Evolutionary conservation across 768 basidiomycete genomes (phyloP), one percentile per base, ranked within the genome.

Genomic region (Tylopilus cervinicoccineus): DNA sequence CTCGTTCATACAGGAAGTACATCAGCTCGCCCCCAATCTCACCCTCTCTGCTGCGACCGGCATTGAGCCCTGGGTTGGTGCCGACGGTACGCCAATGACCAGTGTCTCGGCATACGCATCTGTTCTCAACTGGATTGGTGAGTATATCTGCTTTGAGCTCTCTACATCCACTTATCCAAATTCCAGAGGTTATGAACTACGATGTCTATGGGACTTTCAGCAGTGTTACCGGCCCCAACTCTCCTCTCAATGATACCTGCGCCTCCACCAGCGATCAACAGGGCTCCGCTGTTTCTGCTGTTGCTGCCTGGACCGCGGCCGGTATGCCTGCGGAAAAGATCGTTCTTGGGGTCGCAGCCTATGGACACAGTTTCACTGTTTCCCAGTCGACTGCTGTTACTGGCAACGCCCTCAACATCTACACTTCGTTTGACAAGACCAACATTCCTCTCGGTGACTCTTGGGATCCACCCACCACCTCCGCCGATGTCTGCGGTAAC

Each of bases 191-290:
- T 43, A 87, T 87, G 85, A 82, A 80, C 64, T 87, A 87, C 66
- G 85, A 86, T 56, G 65, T 86, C 45, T 75, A 70, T 57, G 80
- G 82, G 16, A 70, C 74, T 20, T 76, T 76, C 62, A 73, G 75
- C 48, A 64, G 71, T 53, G 65, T 82, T 53, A 74, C 79, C 41
- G 92, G 92, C 1, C 81, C 94, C 13, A 91, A 90, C 65, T 83
- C 93, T 2, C 93, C 94, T 6, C 73, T 96, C 31, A 72, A 83
- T 50, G 85, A 95, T 67, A 73, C 77, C 0, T 96, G 94, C 63
- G 80, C 81, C 0, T 67, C 82, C 32, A 56, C 74, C 1, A 66
- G 65, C 9, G 69, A 80, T 48, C 84, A 81, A 48, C 68, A 71
- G 34, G 91, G 92, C 5, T 94, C 91, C 42, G 93, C 88, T 10